phyloP scores from a whole-genome alignment of 306 rosid genomes.

The Prunus campanulata region DNA sequence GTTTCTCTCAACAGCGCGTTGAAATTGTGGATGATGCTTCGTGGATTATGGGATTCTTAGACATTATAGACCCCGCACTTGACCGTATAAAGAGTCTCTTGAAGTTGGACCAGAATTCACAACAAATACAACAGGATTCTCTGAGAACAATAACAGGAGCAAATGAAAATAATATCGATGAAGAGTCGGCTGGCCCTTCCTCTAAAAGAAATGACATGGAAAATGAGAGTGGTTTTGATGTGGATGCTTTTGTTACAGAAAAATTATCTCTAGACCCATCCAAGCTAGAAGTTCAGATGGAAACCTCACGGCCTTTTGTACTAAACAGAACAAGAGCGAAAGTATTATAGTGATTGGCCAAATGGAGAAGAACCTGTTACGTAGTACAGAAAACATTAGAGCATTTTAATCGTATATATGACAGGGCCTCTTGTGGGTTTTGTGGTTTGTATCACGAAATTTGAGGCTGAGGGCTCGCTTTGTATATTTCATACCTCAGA shows the following conservation, averaged over 20 bases:
- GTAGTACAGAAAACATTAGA: neutral
- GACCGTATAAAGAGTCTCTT: constrained; percentile 72
- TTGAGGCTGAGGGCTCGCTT: too few species aligned
- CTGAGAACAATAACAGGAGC: constrained; percentile 28
- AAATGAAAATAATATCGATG: constrained; percentile 28
- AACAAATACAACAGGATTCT: constrained; percentile 28
- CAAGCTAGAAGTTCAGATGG: constrained; percentile 60
- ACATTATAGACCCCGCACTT: constrained; percentile 87
- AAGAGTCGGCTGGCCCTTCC: constrained; percentile 25
- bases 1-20: constrained; percentile 62
- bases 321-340: constrained; percentile 27
- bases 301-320: constrained; percentile 27
- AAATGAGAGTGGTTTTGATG: constrained; percentile 49
- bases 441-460: too few species aligned
- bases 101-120: constrained; percentile 54
- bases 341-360: constrained; percentile 5
- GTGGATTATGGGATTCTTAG: constrained; percentile 89
- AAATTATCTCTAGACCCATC: constrained; percentile 63
- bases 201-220: constrained; percentile 28
- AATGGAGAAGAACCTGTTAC: neutral
- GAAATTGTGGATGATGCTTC: constrained; percentile 97
- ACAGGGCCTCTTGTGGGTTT: neutral
- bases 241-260: constrained; percentile 65
- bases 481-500: too few species aligned
- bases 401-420: neutral